Percentiles rank a stretch among this genome's conserved stretches.
phyloP scores from a whole-genome alignment of 1,284 basidiomycete species.

The Cerioporus squamosus region DNA sequence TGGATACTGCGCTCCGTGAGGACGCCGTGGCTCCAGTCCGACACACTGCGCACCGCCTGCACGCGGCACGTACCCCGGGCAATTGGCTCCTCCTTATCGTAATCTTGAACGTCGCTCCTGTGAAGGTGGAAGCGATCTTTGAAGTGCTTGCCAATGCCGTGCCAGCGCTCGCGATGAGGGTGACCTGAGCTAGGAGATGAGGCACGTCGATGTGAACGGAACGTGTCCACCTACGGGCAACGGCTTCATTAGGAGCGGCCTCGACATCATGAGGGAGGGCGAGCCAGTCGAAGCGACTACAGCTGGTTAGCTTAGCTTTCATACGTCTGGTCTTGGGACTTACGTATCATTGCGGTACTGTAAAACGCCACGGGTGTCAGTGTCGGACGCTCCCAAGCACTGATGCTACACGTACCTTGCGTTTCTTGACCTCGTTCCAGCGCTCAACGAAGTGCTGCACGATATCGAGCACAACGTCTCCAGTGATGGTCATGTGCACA shows the following conservation, averaged over 20 bases:
- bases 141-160: constrained; percentile 60
- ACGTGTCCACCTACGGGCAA: constrained; percentile 52
- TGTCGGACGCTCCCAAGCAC: too few relatives aligned
- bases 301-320: not conserved
- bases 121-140: constrained; percentile 56
- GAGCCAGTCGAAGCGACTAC: constrained; percentile 72
- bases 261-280: constrained; percentile 79
- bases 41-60: constrained; percentile 82
- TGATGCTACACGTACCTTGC: constrained; percentile 52
- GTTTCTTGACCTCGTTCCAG: constrained; percentile 85
- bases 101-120: constrained; percentile 37
- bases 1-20: constrained; percentile 86
- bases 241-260: constrained; percentile 65
- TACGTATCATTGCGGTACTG: constrained; percentile 60
- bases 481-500: constrained; percentile 86
- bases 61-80: constrained; percentile 62
- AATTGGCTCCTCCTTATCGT: constrained; percentile 38
- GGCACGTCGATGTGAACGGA: too few relatives aligned
- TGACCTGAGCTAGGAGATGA: constrained; percentile 53
- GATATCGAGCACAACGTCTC: constrained; percentile 86
- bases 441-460: constrained; percentile 91
- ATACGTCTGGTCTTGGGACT: constrained; percentile 21
- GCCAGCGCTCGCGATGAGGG: constrained; percentile 71
- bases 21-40: constrained; percentile 92
- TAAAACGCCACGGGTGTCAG: not conserved